Evolutionary conservation across 192 early-diverging fungal species (phyloP), one percentile per base, ranked within the genome.

Genomic region (Rhizoclosmatium sp.): DNA sequence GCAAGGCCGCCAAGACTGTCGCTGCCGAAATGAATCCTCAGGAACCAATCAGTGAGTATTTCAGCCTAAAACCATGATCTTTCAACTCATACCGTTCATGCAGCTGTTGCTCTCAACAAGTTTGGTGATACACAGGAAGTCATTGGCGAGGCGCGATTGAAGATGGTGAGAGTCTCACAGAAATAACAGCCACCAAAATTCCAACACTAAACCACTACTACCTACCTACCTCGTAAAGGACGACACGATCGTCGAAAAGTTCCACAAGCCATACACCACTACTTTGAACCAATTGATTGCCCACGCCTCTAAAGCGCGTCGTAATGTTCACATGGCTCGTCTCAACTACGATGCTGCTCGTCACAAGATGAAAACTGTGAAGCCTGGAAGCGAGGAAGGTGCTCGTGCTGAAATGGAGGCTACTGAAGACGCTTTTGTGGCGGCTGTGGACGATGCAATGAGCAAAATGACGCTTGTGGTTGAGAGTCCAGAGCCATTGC

Each of bases 381-480:
- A 82, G 41, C 91, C 95, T 9, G 91, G 93, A 46, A 82, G 84
- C 42, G 91, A 89, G 5, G 96, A 97, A 49, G 91, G 85, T 46
- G 89, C 89, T 39, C 89, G 95, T 40, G 79, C 89, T 3, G 95
- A 98, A 69, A 94, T 97, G n/a, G 94, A 96, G 80, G 85, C 92
- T 48, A 92, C 95, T 19, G 96, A 99, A 83, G 98, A 98, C 87
- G 91, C 93, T 67, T 98, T 98, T 91, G 95, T 98, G 4, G 93
- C 93, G 14, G 93, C 94, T 4, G 93, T 99, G 42, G 97, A 98
- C 81, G 96, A 98, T 79, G 95, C 95, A 21, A 99, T 96, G 83
- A 92, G 87, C 7, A 89, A 96, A 73, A 99, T 99, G 98, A 94
- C 94, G 80, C 84, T 92, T 39, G 95, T 96, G 5, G 90, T 98